Conservation (phyloP, 148 eudicot genomes). For the Chenopodium quinoa region DNA sequence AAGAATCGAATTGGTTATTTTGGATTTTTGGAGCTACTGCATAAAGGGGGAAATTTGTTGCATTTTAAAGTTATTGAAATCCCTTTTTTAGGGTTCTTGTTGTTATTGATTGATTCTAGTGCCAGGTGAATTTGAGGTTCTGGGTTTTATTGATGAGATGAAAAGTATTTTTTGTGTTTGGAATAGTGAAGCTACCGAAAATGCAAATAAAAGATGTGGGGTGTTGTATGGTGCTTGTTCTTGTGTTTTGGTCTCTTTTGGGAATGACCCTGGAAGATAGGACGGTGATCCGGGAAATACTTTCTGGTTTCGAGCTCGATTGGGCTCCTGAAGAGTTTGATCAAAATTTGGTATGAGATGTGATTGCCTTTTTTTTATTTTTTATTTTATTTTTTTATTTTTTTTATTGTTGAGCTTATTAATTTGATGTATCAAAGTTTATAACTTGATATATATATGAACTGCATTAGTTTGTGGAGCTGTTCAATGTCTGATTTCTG, state of each 20-base stretch:
- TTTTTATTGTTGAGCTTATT: slow-evolving; percentile 5
- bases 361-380: not conserved
- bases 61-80: not conserved
- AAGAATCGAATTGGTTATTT: slow-evolving; percentile 18
- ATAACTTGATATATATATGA: not conserved
- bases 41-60: slow-evolving; percentile 11
- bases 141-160: slow-evolving; percentile 47
- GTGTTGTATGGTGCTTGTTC: slow-evolving; percentile 37
- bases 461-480: slow-evolving; percentile 3
- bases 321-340: slow-evolving; percentile 40
- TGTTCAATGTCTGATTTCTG: slow-evolving; percentile 1
- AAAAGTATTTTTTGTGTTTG: slow-evolving; percentile 33
- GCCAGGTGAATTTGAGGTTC: slow-evolving; percentile 15
- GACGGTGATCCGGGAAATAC: slow-evolving; percentile 30
- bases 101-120: slow-evolving; percentile 7
- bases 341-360: slow-evolving; percentile 53
- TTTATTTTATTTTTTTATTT: too few species aligned
- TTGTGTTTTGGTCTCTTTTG: slow-evolving; percentile 38
- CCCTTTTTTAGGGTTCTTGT: slow-evolving; percentile 21
- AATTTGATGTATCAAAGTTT: not conserved
- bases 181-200: slow-evolving; percentile 42
- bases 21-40: not conserved
- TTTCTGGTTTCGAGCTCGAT: slow-evolving; percentile 35
- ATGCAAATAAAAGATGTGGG: slow-evolving; percentile 46
- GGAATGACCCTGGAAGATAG: slow-evolving; percentile 42